A percentile compares a stretch with the other conserved stretches of the same genome.
phyloP scores from a whole-genome alignment of 164 flowering plant genomes.

The Annona cherimola region DNA sequence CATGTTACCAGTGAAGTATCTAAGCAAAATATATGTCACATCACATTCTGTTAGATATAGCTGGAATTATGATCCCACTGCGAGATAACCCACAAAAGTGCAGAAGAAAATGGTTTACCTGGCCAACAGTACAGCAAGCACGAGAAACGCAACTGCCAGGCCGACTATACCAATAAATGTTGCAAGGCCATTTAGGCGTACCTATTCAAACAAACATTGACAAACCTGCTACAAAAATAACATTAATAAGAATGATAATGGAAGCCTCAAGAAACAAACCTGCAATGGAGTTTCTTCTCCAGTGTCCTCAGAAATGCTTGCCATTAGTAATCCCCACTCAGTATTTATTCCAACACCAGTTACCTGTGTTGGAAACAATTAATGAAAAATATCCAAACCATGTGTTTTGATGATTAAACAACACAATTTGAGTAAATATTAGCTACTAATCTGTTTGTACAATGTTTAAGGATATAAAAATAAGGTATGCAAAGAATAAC shows the following conservation, averaged over 20 bases:
- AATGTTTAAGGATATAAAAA: too few relatives aligned
- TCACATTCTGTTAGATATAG: background rate
- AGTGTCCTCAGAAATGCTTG: constrained; percentile 90
- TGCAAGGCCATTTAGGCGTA: constrained; percentile 92
- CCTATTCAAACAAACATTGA: constrained; percentile 34
- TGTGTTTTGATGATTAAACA: background rate
- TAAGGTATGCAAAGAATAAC: too few relatives aligned
- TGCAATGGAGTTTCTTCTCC: constrained; percentile 99
- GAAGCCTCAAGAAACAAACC: constrained; percentile 30
- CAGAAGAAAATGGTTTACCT: constrained; percentile 37
- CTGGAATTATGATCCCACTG: background rate
- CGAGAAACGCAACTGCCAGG: constrained; percentile 61
- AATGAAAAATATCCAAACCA: background rate
- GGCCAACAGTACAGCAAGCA: constrained; percentile 61
- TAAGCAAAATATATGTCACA: constrained; percentile 15
- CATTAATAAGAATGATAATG: background rate
- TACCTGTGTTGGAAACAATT: constrained; percentile 34
- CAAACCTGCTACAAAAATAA: background rate
- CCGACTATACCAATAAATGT: constrained; percentile 93
- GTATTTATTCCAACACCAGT: constrained; percentile 94
- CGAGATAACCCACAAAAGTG: background rate
- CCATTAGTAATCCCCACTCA: constrained; percentile 98
- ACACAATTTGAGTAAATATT: too few relatives aligned
- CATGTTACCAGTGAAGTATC: constrained; percentile 71
- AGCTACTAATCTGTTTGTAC: too few relatives aligned